Base-by-base conservation (phyloP, 78 protist genomes). In the Dictyostelium intermedium region DNA sequence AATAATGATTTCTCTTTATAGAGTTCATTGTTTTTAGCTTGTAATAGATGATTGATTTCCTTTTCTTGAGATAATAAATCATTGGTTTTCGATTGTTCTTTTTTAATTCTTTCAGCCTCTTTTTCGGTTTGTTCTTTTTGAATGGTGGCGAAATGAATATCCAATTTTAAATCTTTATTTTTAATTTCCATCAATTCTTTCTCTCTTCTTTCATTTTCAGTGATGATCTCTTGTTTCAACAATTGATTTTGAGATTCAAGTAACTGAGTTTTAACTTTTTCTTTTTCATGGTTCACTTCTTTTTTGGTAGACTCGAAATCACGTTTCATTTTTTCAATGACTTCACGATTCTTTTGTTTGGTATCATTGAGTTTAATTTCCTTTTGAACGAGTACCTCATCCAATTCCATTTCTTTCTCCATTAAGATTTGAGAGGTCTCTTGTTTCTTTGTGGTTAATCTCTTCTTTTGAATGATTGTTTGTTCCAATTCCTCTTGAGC, bases 401-500 rank as follows among this genome's bases (percentile, higher is more conserved):
- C 82, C 82, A 89, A 70, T 56, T 89, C 94, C 35, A 69, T n/a
- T 66, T 89, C 94, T 20, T 50, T 41, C 23, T 89, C 94, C 18
- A 80, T 14, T 23, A 89, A 14, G 9, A 63, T 66, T n/a, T 66
- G 53, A 5, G 32, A 61, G 0, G 37, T 32, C 32, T 89, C 94
- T 39, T 8, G 37, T 50, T 70, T 78, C 66, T 56, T 89, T 10
- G 53, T 27, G 0, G 32, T 27, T 20, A 89, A 11, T 18, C 82
- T 32, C 39, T 45, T 78, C 82, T 89, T 89, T 41, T 89, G 82
- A 25, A 43, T 25, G 25, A 63, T 78, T 0, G 73, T 37, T 39
- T 89, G 82, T 14, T 80, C 82, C 2, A 80, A 9, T 13, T 89
- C 81, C 16, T 89, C 87, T 41, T 80, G 82, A 8, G 70, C 87